Conservation (phyloP, 371 early-diverging fungal species). For the Mucor irregularis region DNA sequence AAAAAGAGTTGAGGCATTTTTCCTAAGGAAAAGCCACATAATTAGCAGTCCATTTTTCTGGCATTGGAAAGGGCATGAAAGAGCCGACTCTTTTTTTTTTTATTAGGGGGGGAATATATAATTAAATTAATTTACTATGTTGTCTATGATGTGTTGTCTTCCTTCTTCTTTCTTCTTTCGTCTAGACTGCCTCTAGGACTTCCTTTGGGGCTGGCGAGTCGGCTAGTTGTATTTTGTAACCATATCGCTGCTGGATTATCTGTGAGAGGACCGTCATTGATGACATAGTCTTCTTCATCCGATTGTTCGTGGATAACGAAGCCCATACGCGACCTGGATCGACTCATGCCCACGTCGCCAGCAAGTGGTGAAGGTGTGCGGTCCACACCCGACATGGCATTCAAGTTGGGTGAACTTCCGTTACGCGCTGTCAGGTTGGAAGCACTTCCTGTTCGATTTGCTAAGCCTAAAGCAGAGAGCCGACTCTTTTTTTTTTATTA, state of each 20-base stretch:
- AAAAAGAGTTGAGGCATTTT: too few relatives aligned
- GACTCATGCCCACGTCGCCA: slow-evolving; percentile 1
- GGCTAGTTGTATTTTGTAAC: slow-evolving; percentile 12
- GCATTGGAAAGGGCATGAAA: too few relatives aligned
- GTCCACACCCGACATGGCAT: slow-evolving; percentile 7
- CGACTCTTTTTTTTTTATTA: too few relatives aligned
- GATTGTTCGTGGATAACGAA: slow-evolving; percentile 33
- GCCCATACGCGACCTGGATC: slow-evolving; percentile 26
- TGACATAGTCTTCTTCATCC: slow-evolving; percentile 30
- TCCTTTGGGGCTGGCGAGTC: slow-evolving; percentile 17
- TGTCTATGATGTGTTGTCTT: too few relatives aligned
- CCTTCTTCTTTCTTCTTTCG: slow-evolving; percentile 22
- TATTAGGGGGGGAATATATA: too few relatives aligned
- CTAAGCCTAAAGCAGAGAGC: slow-evolving; percentile 28
- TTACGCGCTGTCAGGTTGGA: slow-evolving; percentile 29
- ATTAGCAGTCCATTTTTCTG: too few relatives aligned
- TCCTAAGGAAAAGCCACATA: too few relatives aligned
- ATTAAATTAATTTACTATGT: too few relatives aligned
- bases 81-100: too few relatives aligned
- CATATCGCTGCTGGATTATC: slow-evolving; percentile 19
- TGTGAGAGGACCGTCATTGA: slow-evolving; percentile 16
- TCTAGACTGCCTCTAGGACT: slow-evolving; percentile 33
- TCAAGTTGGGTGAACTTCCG: slow-evolving; percentile 30
- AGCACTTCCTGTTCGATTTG: slow-evolving; percentile 26
- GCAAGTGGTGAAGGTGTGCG: slow-evolving; percentile 21